phyloP scores from a whole-genome alignment of 805 yeast species.

The Candida namnaoensis region DNA sequence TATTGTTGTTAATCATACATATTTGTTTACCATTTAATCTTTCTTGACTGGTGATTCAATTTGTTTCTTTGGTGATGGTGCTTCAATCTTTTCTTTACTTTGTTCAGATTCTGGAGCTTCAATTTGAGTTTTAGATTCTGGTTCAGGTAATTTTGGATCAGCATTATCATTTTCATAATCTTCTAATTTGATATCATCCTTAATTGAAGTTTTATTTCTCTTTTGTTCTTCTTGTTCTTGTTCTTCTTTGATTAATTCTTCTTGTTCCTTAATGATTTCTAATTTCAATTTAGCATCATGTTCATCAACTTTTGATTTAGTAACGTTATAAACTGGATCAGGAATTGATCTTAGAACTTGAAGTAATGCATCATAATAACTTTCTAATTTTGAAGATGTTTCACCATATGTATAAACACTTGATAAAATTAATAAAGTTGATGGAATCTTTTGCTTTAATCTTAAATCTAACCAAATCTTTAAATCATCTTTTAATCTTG shows the following conservation, averaged over 20 bases:
- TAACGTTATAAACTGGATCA: constrained; percentile 91
- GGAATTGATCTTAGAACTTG: constrained; percentile 88
- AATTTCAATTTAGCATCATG: constrained; percentile 53
- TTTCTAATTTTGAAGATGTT: constrained; percentile 39
- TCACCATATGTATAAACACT: constrained; percentile 85
- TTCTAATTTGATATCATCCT: constrained; percentile 28
- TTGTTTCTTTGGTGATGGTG: too few relatives aligned
- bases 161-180: constrained; percentile 21
- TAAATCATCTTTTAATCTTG: constrained; percentile 73
- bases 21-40: too few relatives aligned
- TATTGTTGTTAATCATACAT: too few relatives aligned
- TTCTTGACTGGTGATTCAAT: too few relatives aligned
- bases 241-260: constrained; percentile 79
- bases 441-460: constrained; percentile 83
- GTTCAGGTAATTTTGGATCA: background rate
- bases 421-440: constrained; percentile 76
- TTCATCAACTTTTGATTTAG: constrained; percentile 77
- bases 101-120: background rate
- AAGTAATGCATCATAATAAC: constrained; percentile 77
- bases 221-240: constrained; percentile 71
- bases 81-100: too few relatives aligned
- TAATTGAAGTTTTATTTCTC: constrained; percentile 13
- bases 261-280: constrained; percentile 72
- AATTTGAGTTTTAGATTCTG: background rate
- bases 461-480: constrained; percentile 85